Evolutionary conservation across 2,329 filamentous ascomycete genomes (phyloP), one percentile per base, ranked within the genome.

Genomic region (Fusarium devonianum): DNA sequence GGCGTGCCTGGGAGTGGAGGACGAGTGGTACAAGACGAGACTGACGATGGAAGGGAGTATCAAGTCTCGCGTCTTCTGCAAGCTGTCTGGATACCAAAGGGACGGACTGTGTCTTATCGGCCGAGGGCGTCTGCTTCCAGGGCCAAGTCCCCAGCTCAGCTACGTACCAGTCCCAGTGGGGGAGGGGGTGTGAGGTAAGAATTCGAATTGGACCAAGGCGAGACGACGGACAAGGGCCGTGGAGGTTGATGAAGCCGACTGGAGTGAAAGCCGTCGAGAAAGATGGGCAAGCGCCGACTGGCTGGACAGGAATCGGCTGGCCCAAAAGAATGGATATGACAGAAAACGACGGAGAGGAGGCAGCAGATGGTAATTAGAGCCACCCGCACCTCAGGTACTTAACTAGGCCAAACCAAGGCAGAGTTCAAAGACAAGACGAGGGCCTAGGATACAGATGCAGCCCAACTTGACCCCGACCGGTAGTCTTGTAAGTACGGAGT

Each of bases 261-360:
- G 42, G 50, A 51, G 48, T 43, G 40, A 41, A 19, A 53, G 41
- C 44, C 53, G 46, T 45, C 49, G 45, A 49, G 49, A 37, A 53
- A 60, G 47, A 54, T 52, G 58, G 57, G 52, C 46, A 45, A 54
- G 56, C 56, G 56, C 63, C 63, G 63, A 65, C 58, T 65, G 63
- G 60, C 48, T 54, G 51, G 49, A 38, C 37, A 36, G 35, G 50
- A 53, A 46, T 58, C 47, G 57, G 58, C 45, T 48, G 58, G 56
- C 44, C 53, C 61, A 55, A 63, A 58, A 41, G 41, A 38, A 64
- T 59, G 60, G 56, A 53, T 56, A 55, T 57, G 58, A 65, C 60
- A 63, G 50, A 48, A 49, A 61, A 60, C 51, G 44, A 58, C 48
- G 50, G 35, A 42, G 51, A 53, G 41, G 38, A 49, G 35, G 49